Conservation (phyloP, 2,329 filamentous ascomycete species). For the Stachybotrys elegans region DNA sequence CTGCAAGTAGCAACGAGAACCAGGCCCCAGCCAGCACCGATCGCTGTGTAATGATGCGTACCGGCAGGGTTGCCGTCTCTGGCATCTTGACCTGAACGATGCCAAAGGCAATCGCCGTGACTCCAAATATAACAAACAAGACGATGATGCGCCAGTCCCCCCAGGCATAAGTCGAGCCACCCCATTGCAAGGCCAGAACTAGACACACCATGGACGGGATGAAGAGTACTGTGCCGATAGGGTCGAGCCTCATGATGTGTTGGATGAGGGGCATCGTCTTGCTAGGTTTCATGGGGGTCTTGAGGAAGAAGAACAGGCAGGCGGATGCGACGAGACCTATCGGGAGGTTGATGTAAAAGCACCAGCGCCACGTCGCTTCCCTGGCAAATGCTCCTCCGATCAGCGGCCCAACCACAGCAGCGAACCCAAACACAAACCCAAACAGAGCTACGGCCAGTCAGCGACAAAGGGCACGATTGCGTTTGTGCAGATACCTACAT, state of each 20-base stretch:
- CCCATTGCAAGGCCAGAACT: conserved; percentile 60
- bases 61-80: conserved; percentile 52
- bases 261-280: conserved; percentile 26
- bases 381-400: conserved; percentile 50
- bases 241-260: conserved; percentile 50
- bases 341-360: conserved; percentile 56
- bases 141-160: conserved; percentile 45
- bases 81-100: conserved; percentile 48
- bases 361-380: conserved; percentile 47
- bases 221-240: conserved; percentile 55
- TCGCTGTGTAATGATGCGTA: conserved; percentile 48
- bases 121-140: conserved; percentile 46
- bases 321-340: conserved; percentile 46
- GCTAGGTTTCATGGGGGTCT: conserved; percentile 28
- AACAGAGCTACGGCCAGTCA: conserved; percentile 34
- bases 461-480: not conserved
- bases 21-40: conserved; percentile 45
- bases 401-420: conserved; percentile 48
- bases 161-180: conserved; percentile 50
- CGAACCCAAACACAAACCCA: conserved; percentile 49
- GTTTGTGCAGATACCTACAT: conserved; percentile 22
- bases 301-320: conserved; percentile 44
- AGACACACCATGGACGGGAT: conserved; percentile 55
- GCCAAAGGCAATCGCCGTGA: conserved; percentile 41
- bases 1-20: conserved; percentile 42